Conservation (phyloP, 2,329 filamentous ascomycete genomes). For the Sporothrix brunneoviolacea region DNA sequence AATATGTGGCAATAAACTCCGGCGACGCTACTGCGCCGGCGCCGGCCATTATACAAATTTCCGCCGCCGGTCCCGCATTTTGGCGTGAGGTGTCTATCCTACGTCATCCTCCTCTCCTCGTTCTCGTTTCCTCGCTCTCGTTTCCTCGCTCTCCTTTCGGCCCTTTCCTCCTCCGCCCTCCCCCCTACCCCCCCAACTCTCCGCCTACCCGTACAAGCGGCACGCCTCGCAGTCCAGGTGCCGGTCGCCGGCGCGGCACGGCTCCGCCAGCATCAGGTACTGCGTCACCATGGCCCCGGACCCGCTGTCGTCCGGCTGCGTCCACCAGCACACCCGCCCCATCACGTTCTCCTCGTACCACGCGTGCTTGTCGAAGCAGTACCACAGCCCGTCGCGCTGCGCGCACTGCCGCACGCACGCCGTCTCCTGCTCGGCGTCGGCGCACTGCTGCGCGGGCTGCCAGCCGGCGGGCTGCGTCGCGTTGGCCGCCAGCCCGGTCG, state of each 20-base stretch:
- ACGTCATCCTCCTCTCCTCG: too few relatives aligned
- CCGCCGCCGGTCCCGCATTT: too few relatives aligned
- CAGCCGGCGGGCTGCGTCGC: conserved; percentile 3
- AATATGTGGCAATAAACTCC: too few relatives aligned
- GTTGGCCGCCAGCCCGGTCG: not conserved
- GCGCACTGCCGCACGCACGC: conserved; percentile 9
- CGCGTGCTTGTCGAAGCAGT: conserved; percentile 4
- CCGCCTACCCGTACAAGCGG: conserved; percentile 2
- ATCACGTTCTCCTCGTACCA: conserved; percentile 8
- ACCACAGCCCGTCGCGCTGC: conserved; percentile 3
- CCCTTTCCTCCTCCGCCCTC: too few relatives aligned
- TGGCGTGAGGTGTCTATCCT: too few relatives aligned
- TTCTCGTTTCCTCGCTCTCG: too few relatives aligned
- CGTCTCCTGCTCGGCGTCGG: not conserved
- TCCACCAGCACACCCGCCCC: conserved; percentile 7
- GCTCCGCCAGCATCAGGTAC: conserved; percentile 6
- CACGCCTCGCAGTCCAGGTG: conserved; percentile 5
- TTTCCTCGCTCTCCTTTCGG: too few relatives aligned
- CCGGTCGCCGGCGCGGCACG: not conserved
- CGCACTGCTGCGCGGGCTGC: not conserved
- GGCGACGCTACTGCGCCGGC: too few relatives aligned
- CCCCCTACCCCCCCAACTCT: too few relatives aligned
- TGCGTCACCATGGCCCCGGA: too few relatives aligned
- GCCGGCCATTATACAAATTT: too few relatives aligned
- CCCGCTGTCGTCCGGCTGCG: not conserved